These are phyloP conservation scores for Jacaranda copaia DNA, from an alignment of 257 asterid species.

Conservation along the genomic window DNA sequence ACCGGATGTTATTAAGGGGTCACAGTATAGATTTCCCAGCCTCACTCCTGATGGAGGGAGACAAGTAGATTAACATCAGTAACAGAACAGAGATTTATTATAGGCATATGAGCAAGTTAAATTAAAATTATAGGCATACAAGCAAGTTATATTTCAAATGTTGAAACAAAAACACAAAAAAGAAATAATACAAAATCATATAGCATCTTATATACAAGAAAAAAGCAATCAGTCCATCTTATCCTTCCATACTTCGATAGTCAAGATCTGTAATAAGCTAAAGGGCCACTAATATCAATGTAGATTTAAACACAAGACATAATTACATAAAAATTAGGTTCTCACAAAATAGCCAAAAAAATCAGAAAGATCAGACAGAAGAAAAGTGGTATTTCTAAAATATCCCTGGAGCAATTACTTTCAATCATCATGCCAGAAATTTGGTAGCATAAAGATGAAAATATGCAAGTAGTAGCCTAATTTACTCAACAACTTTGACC, in stretches of 20 bases:
- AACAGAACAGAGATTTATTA: background rate
- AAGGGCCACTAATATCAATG: too few relatives aligned
- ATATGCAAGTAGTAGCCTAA: slow-evolving; percentile 2
- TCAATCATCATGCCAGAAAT: slow-evolving; percentile 1
- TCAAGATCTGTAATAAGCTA: background rate
- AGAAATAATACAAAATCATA: background rate
- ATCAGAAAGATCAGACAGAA: background rate
- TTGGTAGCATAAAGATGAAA: background rate
- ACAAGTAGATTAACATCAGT: slow-evolving; percentile 10
- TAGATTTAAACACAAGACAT: background rate
- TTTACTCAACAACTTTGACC: slow-evolving; percentile 7
- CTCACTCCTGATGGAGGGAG: slow-evolving; percentile 70
- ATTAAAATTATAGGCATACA: background rate
- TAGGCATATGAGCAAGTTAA: too few relatives aligned
- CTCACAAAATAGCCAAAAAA: background rate
- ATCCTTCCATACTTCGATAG: background rate
- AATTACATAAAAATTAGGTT: background rate
- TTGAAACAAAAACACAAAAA: background rate
- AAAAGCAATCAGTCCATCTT: too few relatives aligned
- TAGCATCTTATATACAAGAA: background rate
- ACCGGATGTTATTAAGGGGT: slow-evolving; percentile 73
- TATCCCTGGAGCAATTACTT: background rate
- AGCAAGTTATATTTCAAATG: background rate
- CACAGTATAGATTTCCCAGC: slow-evolving; percentile 83
- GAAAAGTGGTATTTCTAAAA: too few relatives aligned